Percentiles rank a stretch among this genome's conserved stretches.
Conservation (phyloP, 192 early-diverging fungal genomes). For the Coemansia sp. region DNA sequence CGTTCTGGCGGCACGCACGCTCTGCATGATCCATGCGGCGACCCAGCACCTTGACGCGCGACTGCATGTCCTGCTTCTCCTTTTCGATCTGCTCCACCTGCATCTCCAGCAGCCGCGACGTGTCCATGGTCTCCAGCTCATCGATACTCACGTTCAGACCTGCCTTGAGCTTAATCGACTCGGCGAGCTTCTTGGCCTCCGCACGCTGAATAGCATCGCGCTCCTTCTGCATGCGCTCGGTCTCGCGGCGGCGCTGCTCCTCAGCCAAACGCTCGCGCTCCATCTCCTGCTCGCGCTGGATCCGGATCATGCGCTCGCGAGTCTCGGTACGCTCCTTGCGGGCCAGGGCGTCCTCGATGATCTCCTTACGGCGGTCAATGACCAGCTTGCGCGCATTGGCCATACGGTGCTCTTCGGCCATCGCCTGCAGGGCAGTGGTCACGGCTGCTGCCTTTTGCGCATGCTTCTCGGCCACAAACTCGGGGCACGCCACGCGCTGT, state of each 20-base stretch:
- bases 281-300: constrained; percentile 78
- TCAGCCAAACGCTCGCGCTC: constrained; percentile 82
- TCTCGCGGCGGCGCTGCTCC: constrained; percentile 80
- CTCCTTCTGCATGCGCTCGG: constrained; percentile 73
- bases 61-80: constrained; percentile 78
- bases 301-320: constrained; percentile 68
- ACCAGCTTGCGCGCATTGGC: constrained; percentile 77
- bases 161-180: constrained; percentile 69
- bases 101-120: constrained; percentile 72
- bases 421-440: constrained; percentile 66
- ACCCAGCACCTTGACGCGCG: constrained; percentile 69
- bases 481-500: constrained; percentile 81
- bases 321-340: constrained; percentile 85
- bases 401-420: constrained; percentile 79
- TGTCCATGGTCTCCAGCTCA: constrained; percentile 83
- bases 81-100: constrained; percentile 91
- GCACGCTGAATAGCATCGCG: constrained; percentile 76
- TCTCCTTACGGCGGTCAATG: constrained; percentile 84
- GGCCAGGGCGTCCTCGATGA: constrained; percentile 69
- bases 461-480: constrained; percentile 64
- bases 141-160: constrained; percentile 60
- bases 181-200: constrained; percentile 84
- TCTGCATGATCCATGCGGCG: constrained; percentile 89
- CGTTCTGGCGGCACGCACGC: constrained; percentile 88
- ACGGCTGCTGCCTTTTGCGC: constrained; percentile 68